These are phyloP conservation scores for Dryas octopetala DNA, from an alignment of 306 rosid species.

Conservation along the genomic window DNA sequence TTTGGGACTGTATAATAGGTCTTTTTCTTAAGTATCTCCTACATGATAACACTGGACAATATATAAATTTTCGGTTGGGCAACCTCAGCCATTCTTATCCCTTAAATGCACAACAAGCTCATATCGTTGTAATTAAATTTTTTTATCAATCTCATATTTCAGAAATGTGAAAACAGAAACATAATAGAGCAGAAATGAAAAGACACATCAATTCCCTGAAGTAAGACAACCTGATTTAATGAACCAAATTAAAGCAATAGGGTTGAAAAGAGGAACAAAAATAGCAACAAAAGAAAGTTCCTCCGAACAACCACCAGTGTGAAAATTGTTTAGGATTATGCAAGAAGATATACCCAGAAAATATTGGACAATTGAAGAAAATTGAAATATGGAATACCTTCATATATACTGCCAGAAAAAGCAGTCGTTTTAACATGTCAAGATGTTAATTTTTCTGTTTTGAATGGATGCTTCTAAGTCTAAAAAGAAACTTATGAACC, in stretches of 20 bases:
- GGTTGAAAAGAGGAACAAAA: not conserved
- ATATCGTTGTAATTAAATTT: not conserved
- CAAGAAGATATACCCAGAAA: not conserved
- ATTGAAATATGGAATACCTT: not conserved
- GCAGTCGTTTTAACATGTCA: not conserved
- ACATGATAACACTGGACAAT: not conserved
- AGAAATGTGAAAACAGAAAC: not conserved
- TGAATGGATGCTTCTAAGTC: not conserved
- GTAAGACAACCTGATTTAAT: not conserved
- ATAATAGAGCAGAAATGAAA: not conserved
- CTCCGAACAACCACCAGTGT: not conserved
- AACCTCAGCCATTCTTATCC: not conserved
- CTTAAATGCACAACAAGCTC: not conserved
- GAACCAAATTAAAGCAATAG: not conserved
- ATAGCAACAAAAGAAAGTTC: not conserved
- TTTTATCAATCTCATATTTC: not conserved
- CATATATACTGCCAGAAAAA: not conserved
- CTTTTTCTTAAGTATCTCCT: not conserved
- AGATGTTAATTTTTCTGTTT: not conserved
- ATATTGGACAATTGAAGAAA: not conserved
- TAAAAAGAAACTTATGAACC: not conserved
- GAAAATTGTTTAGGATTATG: not conserved
- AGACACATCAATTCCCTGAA: not conserved
- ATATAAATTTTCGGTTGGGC: not conserved
- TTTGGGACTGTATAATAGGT: not conserved